Percentiles rank a stretch among this genome's conserved stretches.
These are phyloP conservation scores for Avena insularis DNA, from an alignment of 176 grass and related monocot genomes.

Conservation along the genomic window DNA sequence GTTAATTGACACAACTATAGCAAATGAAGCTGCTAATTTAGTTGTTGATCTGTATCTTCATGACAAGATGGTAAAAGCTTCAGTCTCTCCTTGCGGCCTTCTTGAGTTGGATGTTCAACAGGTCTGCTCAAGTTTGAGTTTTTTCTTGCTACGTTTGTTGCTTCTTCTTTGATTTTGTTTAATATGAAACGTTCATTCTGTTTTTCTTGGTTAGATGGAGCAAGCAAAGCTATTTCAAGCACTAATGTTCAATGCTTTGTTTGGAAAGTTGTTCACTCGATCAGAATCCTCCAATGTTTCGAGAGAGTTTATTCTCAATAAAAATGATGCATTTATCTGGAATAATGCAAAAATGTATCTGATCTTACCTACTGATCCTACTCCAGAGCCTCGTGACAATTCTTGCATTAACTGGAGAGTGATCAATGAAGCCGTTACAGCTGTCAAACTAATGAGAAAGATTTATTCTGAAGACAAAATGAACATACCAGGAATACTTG, in stretches of 20 bases:
- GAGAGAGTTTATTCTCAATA: slow-evolving; percentile 69
- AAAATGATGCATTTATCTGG: slow-evolving; percentile 68
- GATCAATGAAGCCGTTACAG: slow-evolving; percentile 52
- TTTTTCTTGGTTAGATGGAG: slow-evolving; percentile 55
- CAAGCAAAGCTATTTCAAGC: slow-evolving; percentile 84
- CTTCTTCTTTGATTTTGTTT: slow-evolving; percentile 40
- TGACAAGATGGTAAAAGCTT: slow-evolving; percentile 85
- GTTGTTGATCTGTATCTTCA: slow-evolving; percentile 73
- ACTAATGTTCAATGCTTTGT: slow-evolving; percentile 88
- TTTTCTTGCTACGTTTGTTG: slow-evolving; percentile 31
- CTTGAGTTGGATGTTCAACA: slow-evolving; percentile 71
- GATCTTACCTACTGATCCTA: slow-evolving; percentile 69
- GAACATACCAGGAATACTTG: slow-evolving; percentile 16
- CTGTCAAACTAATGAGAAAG: slow-evolving; percentile 67
- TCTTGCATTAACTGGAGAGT: slow-evolving; percentile 72
- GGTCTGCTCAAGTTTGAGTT: slow-evolving; percentile 50
- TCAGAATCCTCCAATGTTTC: slow-evolving; percentile 47
- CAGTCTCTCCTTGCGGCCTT: slow-evolving; percentile 65
- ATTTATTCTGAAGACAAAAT: slow-evolving; percentile 50
- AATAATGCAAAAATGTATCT: slow-evolving; percentile 66
- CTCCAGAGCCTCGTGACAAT: slow-evolving; percentile 35
- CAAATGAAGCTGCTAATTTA: slow-evolving; percentile 68
- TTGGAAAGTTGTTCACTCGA: slow-evolving; percentile 69
- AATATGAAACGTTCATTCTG: slow-evolving; percentile 33
- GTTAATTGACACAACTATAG: slow-evolving; percentile 65